Percentiles rank a stretch among this genome's conserved stretches.
These are phyloP conservation scores for Polytrichum commune DNA, from an alignment of 225 moss, liverwort and hornwort genomes.

Conservation along the genomic window DNA sequence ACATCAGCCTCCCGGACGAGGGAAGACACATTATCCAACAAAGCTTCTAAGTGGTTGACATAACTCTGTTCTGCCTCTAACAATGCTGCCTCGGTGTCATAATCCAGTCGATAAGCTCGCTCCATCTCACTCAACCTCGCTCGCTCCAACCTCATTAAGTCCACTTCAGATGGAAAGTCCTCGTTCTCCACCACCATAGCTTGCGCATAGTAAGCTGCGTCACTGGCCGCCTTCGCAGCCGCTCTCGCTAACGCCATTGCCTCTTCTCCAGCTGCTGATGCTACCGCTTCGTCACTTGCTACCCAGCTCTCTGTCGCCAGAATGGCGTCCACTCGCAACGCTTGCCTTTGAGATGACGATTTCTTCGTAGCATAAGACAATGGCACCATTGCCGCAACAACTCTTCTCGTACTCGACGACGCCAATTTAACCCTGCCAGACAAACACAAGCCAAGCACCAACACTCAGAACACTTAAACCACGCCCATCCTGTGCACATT, in stretches of 20 bases:
- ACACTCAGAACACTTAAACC: neutral
- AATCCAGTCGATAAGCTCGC: conserved; percentile 40
- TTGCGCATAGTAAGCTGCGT: conserved; percentile 56
- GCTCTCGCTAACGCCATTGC: conserved; percentile 66
- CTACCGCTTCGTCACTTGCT: conserved; percentile 44
- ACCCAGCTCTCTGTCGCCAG: conserved; percentile 59
- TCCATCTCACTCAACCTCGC: conserved; percentile 89
- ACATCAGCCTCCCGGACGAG: conserved; percentile 24
- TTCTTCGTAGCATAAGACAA: conserved; percentile 18
- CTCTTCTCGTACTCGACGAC: neutral
- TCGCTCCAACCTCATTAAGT: conserved; percentile 75
- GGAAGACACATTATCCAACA: conserved; percentile 28
- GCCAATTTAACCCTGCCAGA: conserved; percentile 19
- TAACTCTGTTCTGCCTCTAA: conserved; percentile 37
- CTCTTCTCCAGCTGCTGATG: conserved; percentile 51
- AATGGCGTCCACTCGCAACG: conserved; percentile 36
- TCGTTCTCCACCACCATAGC: conserved; percentile 45
- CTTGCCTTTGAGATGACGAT: conserved; percentile 8
- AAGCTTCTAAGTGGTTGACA: conserved; percentile 26
- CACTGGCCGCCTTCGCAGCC: conserved; percentile 74
- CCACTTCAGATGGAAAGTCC: conserved; percentile 71
- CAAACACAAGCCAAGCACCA: conserved; percentile 1
- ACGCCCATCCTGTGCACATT: neutral
- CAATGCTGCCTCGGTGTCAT: conserved; percentile 28
- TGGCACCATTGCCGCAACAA: conserved; percentile 9